Percentiles rank a stretch among this genome's conserved stretches.
phyloP scores from a whole-genome alignment of 306 rosid genomes.

The Cucumis melo region DNA sequence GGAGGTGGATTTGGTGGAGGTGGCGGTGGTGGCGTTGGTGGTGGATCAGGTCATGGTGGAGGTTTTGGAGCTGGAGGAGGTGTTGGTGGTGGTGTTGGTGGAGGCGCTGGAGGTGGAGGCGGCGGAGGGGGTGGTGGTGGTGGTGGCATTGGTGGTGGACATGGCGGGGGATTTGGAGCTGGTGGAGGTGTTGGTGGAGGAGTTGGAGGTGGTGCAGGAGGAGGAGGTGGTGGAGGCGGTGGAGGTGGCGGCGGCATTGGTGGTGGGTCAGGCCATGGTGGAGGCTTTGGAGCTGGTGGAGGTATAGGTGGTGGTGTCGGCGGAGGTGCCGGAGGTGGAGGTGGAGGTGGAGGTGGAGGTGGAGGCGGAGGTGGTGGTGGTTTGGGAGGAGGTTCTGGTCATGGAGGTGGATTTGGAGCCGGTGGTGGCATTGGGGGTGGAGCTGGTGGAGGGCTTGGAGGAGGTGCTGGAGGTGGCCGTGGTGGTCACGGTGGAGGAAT shows the following conservation, averaged over 20 bases:
- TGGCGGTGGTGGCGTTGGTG: constrained; percentile 22
- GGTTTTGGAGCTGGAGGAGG: constrained; percentile 38
- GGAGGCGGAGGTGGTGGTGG: constrained; percentile 1
- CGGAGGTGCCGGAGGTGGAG: constrained; percentile 15
- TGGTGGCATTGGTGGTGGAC: background rate
- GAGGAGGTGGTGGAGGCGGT: background rate
- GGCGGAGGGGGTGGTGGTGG: background rate
- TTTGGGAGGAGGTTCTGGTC: background rate
- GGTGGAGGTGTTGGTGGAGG: constrained; percentile 4
- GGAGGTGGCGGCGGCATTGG: background rate
- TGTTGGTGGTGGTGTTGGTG: constrained; percentile 31
- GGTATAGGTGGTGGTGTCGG: constrained; percentile 10
- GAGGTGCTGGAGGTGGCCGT: background rate
- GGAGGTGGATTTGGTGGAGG: constrained; percentile 20
- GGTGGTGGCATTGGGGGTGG: constrained; percentile 4
- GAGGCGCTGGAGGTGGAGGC: constrained; percentile 11
- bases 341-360: constrained; percentile 9
- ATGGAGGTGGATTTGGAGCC: constrained; percentile 4
- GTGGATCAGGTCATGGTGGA: constrained; percentile 17
- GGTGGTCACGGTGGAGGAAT: constrained; percentile 12
- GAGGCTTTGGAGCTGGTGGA: constrained; percentile 18
- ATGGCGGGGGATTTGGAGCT: constrained; percentile 2
- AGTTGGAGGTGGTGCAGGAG: background rate
- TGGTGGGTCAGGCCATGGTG: constrained; percentile 11
- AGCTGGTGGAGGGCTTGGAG: background rate